Percentiles rank a stretch among this genome's conserved stretches.
Conservation (phyloP, 306 rosid genomes). For the Trifolium fragiferum region DNA sequence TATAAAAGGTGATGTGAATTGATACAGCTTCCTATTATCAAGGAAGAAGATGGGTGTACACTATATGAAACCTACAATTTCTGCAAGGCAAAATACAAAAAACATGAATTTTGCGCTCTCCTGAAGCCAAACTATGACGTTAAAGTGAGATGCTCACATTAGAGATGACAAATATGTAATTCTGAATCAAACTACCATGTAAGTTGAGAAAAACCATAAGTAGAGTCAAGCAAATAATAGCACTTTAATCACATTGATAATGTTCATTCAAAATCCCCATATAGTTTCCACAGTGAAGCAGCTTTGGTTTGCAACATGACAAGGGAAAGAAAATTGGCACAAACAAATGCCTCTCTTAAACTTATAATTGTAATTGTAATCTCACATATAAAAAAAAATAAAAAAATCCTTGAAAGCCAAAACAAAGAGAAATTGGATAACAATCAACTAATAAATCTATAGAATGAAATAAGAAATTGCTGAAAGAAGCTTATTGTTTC, state of each 20-base stretch:
- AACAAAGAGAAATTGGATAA: conserved; percentile 55
- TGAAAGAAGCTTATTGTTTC: conserved; percentile 71
- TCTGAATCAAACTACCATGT: conserved; percentile 1
- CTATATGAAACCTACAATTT: neutral
- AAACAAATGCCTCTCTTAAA: conserved; percentile 41
- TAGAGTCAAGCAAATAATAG: conserved; percentile 35
- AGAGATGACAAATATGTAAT: conserved; percentile 12
- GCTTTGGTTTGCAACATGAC: conserved; percentile 38
- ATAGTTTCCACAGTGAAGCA: conserved; percentile 40
- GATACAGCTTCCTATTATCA: neutral
- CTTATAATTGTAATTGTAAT: conserved; percentile 33
- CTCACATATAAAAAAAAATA: conserved; percentile 42
- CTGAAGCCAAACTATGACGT: neutral
- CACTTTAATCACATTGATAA: conserved; percentile 33
- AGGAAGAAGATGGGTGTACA: neutral
- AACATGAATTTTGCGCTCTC: neutral
- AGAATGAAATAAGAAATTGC: conserved; percentile 52
- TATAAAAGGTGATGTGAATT: neutral
- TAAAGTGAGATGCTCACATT: neutral
- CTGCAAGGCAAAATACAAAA: neutral
- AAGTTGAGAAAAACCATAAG: conserved; percentile 9
- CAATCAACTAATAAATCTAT: conserved; percentile 58
- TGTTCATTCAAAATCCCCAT: conserved; percentile 40
- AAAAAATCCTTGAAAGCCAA: conserved; percentile 49
- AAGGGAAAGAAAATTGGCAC: conserved; percentile 40